Percentiles rank a stretch among this genome's conserved stretches.
Evolutionary conservation across 2,329 filamentous ascomycete genomes (phyloP).

Genomic region (Colletotrichum sp.): DNA sequence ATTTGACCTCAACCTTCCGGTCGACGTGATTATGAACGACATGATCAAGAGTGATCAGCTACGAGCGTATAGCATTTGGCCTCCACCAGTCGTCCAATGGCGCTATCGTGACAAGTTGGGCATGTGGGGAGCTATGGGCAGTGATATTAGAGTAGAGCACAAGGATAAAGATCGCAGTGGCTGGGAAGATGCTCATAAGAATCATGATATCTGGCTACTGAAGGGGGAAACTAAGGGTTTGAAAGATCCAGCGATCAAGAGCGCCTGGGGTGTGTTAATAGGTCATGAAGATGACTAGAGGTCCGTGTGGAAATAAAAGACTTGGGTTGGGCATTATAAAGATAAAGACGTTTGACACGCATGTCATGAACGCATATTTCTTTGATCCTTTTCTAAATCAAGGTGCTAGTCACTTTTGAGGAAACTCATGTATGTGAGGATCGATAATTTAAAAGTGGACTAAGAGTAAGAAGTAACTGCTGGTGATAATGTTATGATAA

Average conservation of each 20-base stretch:
- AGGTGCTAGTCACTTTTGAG: neutral
- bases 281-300: neutral
- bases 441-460: neutral
- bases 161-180: slow-evolving; percentile 12
- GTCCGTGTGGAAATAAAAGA: neutral
- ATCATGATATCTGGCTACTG: neutral
- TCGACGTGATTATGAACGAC: slow-evolving; percentile 28
- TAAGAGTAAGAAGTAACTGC: neutral
- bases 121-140: slow-evolving; percentile 25
- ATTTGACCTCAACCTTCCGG: slow-evolving; percentile 28
- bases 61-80: slow-evolving; percentile 26
- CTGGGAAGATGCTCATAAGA: neutral
- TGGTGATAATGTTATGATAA: neutral
- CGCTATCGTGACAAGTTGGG: slow-evolving; percentile 25
- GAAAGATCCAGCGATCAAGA: neutral
- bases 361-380: neutral
- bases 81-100: slow-evolving; percentile 31
- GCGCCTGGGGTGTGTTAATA: neutral
- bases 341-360: neutral
- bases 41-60: slow-evolving; percentile 26
- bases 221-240: neutral
- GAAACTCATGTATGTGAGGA: neutral
- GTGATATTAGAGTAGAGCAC: slow-evolving; percentile 26
- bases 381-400: neutral
- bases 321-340: neutral